These are phyloP conservation scores for Claviceps fusiformis DNA, from an alignment of 2,329 filamentous ascomycete species.

Conservation along the genomic window DNA sequence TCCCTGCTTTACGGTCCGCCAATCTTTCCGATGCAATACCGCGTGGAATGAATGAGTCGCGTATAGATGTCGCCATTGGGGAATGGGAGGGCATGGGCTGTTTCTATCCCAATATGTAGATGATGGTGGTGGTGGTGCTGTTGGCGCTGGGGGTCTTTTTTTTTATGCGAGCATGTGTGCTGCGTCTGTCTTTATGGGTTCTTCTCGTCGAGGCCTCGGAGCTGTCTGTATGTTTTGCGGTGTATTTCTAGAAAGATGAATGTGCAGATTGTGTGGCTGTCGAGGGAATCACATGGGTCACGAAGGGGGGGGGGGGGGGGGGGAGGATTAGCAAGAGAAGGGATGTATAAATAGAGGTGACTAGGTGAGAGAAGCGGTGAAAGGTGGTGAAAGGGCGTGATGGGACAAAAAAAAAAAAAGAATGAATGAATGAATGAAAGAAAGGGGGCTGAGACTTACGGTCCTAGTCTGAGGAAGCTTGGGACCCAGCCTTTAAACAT, in stretches of 20 bases:
- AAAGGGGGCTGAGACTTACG: constrained; percentile 28
- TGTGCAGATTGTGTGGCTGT: constrained; percentile 68
- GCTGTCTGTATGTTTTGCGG: constrained; percentile 57
- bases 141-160: too few relatives aligned
- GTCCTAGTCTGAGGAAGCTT: constrained; percentile 51
- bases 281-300: too few relatives aligned
- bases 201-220: constrained; percentile 25
- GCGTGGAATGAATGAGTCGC: not conserved
- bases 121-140: too few relatives aligned
- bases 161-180: not conserved
- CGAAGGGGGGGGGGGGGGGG: not conserved
- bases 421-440: too few relatives aligned
- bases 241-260: constrained; percentile 81
- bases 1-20: not conserved
- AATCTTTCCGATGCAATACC: too few relatives aligned
- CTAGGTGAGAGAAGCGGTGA: not conserved
- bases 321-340: constrained; percentile 1
- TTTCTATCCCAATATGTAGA: not conserved
- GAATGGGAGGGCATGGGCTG: not conserved
- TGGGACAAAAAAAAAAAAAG: not conserved
- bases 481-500: constrained; percentile 87
- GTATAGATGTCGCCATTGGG: not conserved
- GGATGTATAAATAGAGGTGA: too few relatives aligned
- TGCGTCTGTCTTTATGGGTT: constrained; percentile 4
- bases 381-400: too few relatives aligned